These are phyloP conservation scores for Emergomyces orientalis DNA, from an alignment of 2,329 filamentous ascomycete genomes.

Conservation along the genomic window DNA sequence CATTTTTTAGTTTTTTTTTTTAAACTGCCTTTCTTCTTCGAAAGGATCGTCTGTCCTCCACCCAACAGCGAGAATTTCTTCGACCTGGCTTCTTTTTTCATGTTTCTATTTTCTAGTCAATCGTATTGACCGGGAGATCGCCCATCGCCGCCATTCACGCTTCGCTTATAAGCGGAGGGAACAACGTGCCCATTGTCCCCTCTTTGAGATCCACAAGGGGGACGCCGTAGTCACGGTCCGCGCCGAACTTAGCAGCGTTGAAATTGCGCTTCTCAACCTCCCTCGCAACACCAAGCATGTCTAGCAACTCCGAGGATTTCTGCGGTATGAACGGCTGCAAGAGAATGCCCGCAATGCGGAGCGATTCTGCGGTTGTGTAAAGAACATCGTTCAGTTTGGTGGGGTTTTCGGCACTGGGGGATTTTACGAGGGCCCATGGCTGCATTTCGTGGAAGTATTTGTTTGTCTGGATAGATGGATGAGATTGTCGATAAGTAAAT, in stretches of 20 bases:
- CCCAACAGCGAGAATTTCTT: no score
- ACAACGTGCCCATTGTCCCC: slow-evolving; percentile 41
- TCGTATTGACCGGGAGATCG: neutral
- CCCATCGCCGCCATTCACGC: slow-evolving; percentile 19
- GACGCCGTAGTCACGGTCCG: slow-evolving; percentile 61
- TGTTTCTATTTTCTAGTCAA: neutral
- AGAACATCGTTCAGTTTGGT: slow-evolving; percentile 50
- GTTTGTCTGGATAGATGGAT: slow-evolving; percentile 46
- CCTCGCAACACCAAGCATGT: slow-evolving; percentile 61
- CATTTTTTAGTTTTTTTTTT: no score
- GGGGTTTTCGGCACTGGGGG: slow-evolving; percentile 26
- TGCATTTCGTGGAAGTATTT: slow-evolving; percentile 53
- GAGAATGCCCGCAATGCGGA: slow-evolving; percentile 73
- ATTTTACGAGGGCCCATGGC: slow-evolving; percentile 57
- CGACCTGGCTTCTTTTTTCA: neutral
- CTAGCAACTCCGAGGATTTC: slow-evolving; percentile 63
- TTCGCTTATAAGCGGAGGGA: slow-evolving; percentile 40
- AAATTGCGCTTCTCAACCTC: slow-evolving; percentile 50
- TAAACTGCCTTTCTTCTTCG: no score
- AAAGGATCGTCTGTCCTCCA: no score
- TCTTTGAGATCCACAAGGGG: slow-evolving; percentile 33
- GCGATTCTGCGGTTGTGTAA: slow-evolving; percentile 62
- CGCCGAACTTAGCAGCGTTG: slow-evolving; percentile 51
- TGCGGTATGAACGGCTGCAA: slow-evolving; percentile 84
- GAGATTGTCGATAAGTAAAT: neutral